Base-by-base conservation (phyloP, 2,329 filamentous ascomycete species). In the Fusarium transvaalense region DNA sequence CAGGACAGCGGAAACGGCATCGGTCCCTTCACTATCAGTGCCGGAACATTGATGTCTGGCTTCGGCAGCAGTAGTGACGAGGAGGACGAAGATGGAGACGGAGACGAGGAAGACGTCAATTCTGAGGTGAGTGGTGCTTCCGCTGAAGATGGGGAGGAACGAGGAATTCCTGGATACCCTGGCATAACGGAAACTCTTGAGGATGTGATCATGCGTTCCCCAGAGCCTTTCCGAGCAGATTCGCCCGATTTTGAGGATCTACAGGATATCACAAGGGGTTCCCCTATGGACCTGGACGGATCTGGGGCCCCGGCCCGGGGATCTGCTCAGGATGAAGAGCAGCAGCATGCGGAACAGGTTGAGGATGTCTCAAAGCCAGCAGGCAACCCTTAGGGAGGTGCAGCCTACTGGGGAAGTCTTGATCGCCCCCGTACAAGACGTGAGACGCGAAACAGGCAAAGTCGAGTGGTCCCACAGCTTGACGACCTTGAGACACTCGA, bases 21-120 rank as follows among this genome's bases (percentile, higher is more conserved):
- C 53, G 90, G 91, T 3, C 86, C 87, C 15, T 95, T 94, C 77
- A 88, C 89, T 41, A 88, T 92, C 73, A 90, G 88, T 74, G 86
- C 89, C 39, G 91, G 91, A 51, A 91, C 92, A 31, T 83, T 97
- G 63, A 87, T 96, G 80, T 95, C 92, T 76, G 94, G 94, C 53
- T 98, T 98, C 80, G 94, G 93, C 76, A 97, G 94, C 80, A 96
- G 92, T 48, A 97, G 94, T 75, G 94, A 97, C 73, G 95, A 97
- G 79, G 96, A 98, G 71, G 96, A 98, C 68, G 95, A 97, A 73
- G 95, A 97, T 67, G 92, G 93, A 81, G 93, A 97, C 64, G 92
- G 93, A 60, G 91, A 91, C 70, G 91, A 95, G 69, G 91, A 93
- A 72, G 91, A 93, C 65, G 88, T 88, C 38, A 88, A 86, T 76